Evolutionary conservation across 257 asterid species (phyloP), one percentile per base, ranked within the genome.

Genomic region (Solanum habrochaites): DNA sequence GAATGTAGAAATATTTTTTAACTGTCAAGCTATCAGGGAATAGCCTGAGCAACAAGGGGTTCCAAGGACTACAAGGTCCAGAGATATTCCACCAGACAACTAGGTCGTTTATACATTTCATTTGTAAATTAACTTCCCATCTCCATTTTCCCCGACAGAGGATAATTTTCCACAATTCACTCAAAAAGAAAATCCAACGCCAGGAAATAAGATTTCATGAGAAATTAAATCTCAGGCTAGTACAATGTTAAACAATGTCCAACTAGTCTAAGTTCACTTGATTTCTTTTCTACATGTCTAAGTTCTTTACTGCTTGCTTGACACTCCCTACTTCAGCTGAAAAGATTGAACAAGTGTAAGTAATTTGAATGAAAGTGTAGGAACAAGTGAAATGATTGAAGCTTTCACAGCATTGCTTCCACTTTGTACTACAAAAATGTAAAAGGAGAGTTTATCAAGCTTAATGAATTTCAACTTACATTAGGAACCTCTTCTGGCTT

Each of bases 401-500:
- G 69, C 69, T 31, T 29, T 25, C 8, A 45, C 21, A 20, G 85
- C 49, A 81, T 81, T 32, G 69, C 85, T 18, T 29, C 69, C 27
- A 56, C 70, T 31, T 27, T 29, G 18, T 13, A 20, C 12, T 31
- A 81, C 69, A 49, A 49, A 80, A 49, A 29, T 20, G 45, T 18
- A 31, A 49, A 49, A 49, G 69, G 45, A 31, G 35, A 81, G 45
- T 31, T 80, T 20, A 52, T 52, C 70, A 81, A 31, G 3, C 70
- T 81, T 31, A 32, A 81, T 81, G 70, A 31, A 49, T 81, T 80
- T 81, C 70, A 32, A 52, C 87, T 73, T 86, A 86, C 87, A 52
- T 73, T 86, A 23, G 87, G 87, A 92, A 96, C 95, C 88, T 96
- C 99, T 85, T 95, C 98, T 6, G 99, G 98, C 93, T 92, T 96